Evolutionary conservation across 768 basidiomycete genomes (phyloP).

Genomic region (Boletus speciosus): DNA sequence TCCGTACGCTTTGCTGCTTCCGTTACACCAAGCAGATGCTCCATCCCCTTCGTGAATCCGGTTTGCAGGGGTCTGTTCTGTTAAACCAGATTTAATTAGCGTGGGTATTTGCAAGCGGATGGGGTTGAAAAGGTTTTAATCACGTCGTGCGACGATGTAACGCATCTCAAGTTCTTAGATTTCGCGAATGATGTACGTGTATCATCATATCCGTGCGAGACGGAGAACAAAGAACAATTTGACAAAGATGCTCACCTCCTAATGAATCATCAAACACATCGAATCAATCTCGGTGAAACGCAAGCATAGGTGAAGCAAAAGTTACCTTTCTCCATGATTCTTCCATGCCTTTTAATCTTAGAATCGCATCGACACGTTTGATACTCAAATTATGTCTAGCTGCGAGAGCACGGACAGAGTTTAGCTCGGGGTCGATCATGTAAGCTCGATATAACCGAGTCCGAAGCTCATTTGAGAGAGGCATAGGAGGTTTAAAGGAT

Average conservation of each 20-base stretch:
- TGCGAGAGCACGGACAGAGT: constrained; percentile 61
- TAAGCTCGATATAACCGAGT: constrained; percentile 57
- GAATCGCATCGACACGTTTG: constrained; percentile 78
- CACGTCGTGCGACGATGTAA: constrained; percentile 58
- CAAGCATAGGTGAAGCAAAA: constrained; percentile 12
- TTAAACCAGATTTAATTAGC: neutral
- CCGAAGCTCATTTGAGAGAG: constrained; percentile 62
- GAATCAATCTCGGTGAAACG: constrained; percentile 10
- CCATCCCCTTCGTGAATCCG: constrained; percentile 81
- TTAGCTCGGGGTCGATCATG: constrained; percentile 52
- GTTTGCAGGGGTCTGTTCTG: constrained; percentile 71
- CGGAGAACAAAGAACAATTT: neutral
- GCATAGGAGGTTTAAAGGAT: constrained; percentile 76
- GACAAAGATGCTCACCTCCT: constrained; percentile 39
- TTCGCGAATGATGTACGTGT: constrained; percentile 66
- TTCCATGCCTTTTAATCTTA: constrained; percentile 80
- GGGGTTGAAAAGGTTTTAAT: constrained; percentile 68
- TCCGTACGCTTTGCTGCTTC: constrained; percentile 17
- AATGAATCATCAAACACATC: constrained; percentile 3
- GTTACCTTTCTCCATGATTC: constrained; percentile 67
- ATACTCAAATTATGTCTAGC: constrained; percentile 61
- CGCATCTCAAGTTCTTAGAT: constrained; percentile 55
- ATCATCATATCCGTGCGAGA: constrained; percentile 42
- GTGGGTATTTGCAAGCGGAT: constrained; percentile 28
- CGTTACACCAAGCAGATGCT: constrained; percentile 63